Evolutionary conservation across 148 eudicot genomes (phyloP).

Genomic region (Gaultheria prostrata): DNA sequence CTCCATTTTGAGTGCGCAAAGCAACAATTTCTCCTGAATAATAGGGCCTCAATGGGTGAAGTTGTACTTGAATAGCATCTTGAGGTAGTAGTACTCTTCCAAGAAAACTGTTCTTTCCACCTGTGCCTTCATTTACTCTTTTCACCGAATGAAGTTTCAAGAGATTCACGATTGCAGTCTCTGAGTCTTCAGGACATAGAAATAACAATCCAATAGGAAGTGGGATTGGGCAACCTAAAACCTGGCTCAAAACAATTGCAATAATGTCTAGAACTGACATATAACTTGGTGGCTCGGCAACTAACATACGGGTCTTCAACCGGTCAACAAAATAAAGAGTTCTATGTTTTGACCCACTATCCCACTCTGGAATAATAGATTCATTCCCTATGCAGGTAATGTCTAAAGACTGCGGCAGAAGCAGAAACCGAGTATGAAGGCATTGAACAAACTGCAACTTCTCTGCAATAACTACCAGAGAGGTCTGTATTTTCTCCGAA

Average conservation of each 20-base stretch:
- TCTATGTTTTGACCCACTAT: constrained; percentile 51
- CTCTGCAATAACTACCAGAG: constrained; percentile 59
- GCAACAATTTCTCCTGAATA: constrained; percentile 95
- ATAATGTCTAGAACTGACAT: constrained; percentile 70
- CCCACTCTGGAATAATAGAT: constrained; percentile 70
- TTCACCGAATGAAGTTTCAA: constrained; percentile 62
- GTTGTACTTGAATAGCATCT: constrained; percentile 89
- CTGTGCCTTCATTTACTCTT: constrained; percentile 33
- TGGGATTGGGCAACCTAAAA: constrained; percentile 62
- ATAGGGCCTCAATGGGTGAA: constrained; percentile 95
- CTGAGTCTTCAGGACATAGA: constrained; percentile 75
- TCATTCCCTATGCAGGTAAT: constrained; percentile 60
- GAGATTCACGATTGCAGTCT: constrained; percentile 58
- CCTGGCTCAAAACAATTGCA: constrained; percentile 68
- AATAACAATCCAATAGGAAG: constrained; percentile 76
- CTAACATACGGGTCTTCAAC: constrained; percentile 43
- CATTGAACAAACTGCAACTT: constrained; percentile 70
- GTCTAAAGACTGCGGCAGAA: constrained; percentile 67
- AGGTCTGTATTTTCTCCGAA: constrained; percentile 32
- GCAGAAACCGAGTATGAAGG: constrained; percentile 76
- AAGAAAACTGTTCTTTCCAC: constrained; percentile 45
- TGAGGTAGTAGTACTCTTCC: constrained; percentile 79
- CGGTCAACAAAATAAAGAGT: constrained; percentile 68
- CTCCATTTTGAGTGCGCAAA: constrained; percentile 90
- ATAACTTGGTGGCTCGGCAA: constrained; percentile 89